These are phyloP conservation scores for Parsonsia alboflavescens DNA, from an alignment of 257 asterid genomes.

Conservation along the genomic window DNA sequence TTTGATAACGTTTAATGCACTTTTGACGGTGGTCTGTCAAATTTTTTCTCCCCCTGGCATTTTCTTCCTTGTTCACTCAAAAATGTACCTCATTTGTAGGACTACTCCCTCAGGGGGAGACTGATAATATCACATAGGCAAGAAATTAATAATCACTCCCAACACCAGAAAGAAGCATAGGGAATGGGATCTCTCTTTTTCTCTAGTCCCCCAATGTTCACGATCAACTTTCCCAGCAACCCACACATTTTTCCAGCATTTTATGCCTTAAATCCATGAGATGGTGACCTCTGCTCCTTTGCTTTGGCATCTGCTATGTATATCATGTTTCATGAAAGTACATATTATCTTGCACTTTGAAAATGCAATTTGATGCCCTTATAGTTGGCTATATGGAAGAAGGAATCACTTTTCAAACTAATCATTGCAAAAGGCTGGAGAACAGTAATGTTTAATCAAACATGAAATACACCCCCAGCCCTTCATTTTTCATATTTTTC, in stretches of 20 bases:
- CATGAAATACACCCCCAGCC: background rate
- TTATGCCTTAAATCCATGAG: background rate
- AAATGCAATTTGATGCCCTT: background rate
- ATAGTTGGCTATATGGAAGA: background rate
- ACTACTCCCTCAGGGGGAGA: background rate
- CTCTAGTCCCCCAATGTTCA: background rate
- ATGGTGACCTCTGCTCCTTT: slow-evolving; percentile 7
- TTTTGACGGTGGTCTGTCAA: no score
- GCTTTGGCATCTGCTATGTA: background rate
- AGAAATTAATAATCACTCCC: background rate
- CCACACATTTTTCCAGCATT: background rate
- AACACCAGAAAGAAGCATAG: background rate
- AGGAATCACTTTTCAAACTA: background rate
- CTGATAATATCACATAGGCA: background rate
- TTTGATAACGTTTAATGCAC: no score
- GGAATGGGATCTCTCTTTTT: background rate
- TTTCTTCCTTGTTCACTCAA: background rate
- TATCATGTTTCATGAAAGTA: background rate
- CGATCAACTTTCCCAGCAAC: background rate
- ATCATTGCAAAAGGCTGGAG: background rate
- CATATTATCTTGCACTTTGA: background rate
- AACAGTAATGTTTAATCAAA: background rate
- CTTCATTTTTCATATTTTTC: background rate
- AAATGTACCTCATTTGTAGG: background rate
- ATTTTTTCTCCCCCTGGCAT: background rate